Base-by-base conservation (phyloP, 2,329 filamentous ascomycete species). In the Arthrobotrys pseudoclavata region DNA sequence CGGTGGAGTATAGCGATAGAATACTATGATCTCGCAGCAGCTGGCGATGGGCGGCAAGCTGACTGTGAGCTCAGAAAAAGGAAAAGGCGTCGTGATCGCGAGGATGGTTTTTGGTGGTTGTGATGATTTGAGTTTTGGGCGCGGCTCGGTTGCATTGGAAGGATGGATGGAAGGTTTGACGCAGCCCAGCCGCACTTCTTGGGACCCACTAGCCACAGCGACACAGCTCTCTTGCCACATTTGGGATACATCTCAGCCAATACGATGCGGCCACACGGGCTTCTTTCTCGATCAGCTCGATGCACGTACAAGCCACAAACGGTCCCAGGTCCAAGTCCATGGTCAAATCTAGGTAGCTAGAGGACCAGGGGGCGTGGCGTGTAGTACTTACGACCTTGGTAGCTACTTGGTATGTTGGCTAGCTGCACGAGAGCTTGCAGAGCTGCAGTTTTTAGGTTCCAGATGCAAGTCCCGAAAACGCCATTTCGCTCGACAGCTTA, bases 181-280 rank as follows among this genome's bases (percentile, higher is more conserved):
- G 37, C 37, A 40, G 5, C 2, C 42, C 42, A 45, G 42, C 42
- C 42, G 42, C 42, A 45, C n/a, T 45, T 12, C 15, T 40, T 40
- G 12, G 2, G n/a, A 6, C 3, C 1, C 42, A 7, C 42, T 5
- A 45, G 71, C 71, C 71, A 76, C 71, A 76, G 26, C 10, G 13
- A 13, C 69, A 67, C 52, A 50, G 45, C 31, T 40, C 37, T 29
- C 22, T 61, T 40, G 64, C 64, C 71, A 76, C 69, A 20, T 45
- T 45, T 20, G 2, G 4, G 15, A 18, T 45, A 7, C 42, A 20
- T 22, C 7, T 29, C 63, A 66, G 72, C 72, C 66, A 76, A 76
- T 76, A 10, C 48, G 0, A 18, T 69, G 61, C 66, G 57, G 66
- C 72, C 72, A 76, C 72, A 76, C 55, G 48, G 53, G 3, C 55